Percentiles rank a stretch among this genome's conserved stretches.
Evolutionary conservation across 176 grass and related monocot genomes (phyloP).

Genomic region (Triticum turgidum): DNA sequence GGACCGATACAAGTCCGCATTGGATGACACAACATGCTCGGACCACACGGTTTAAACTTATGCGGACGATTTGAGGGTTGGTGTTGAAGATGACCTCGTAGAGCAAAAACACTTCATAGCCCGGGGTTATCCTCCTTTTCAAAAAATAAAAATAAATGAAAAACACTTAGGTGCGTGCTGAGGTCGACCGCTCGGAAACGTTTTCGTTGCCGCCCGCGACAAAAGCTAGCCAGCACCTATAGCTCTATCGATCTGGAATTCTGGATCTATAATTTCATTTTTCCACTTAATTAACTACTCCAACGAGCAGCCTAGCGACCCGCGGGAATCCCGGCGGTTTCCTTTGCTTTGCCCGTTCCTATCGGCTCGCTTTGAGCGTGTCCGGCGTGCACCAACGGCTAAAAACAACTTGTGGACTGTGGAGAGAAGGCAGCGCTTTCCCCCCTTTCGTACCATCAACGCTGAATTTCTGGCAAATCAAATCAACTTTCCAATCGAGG

Average conservation of each 20-base stretch:
- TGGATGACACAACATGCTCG: too few relatives aligned
- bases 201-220: not conserved
- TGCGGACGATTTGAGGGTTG: too few relatives aligned
- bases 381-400: slow-evolving; percentile 11
- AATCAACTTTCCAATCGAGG: not conserved
- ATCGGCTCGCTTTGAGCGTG: not conserved
- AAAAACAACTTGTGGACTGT: not conserved
- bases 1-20: too few relatives aligned
- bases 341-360: not conserved
- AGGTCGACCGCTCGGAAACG: not conserved
- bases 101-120: too few relatives aligned
- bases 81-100: too few relatives aligned
- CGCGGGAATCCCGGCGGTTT: slow-evolving; percentile 21
- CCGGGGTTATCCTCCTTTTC: too few relatives aligned
- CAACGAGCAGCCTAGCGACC: not conserved
- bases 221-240: not conserved
- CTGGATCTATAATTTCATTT: not conserved
- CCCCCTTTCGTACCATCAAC: not conserved
- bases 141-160: too few relatives aligned
- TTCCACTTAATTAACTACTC: not conserved
- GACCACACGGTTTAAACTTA: too few relatives aligned
- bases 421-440: not conserved
- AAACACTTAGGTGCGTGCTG: too few relatives aligned
- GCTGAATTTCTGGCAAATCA: not conserved
- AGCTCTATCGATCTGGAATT: not conserved